phyloP scores from a whole-genome alignment of 306 rosid species.

The Arachis hypogaea region DNA sequence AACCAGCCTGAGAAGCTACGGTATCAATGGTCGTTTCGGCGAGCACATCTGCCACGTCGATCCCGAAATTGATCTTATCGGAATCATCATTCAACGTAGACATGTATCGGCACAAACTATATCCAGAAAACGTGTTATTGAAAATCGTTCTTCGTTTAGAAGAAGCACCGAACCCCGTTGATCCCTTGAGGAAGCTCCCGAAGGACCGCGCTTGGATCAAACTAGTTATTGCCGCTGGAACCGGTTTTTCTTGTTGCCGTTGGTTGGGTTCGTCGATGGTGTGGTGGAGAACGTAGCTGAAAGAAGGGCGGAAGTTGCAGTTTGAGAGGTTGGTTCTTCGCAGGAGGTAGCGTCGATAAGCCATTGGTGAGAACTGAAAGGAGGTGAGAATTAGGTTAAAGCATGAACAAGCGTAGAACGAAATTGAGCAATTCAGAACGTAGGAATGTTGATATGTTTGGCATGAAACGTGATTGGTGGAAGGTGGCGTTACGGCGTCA shows the following conservation, averaged over 20 bases:
- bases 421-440: neutral
- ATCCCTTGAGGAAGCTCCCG: conserved; percentile 47
- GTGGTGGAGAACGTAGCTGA: conserved; percentile 50
- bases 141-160: conserved; percentile 37
- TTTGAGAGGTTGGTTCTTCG: conserved; percentile 56
- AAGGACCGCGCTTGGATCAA: conserved; percentile 59
- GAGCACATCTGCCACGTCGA: conserved; percentile 67
- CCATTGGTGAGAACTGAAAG: conserved; percentile 47
- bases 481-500: neutral
- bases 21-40: conserved; percentile 58
- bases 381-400: neutral
- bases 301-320: conserved; percentile 60
- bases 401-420: neutral
- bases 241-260: conserved; percentile 37
- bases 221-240: conserved; percentile 40
- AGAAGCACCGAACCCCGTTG: conserved; percentile 40
- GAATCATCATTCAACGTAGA: conserved; percentile 65
- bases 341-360: conserved; percentile 75
- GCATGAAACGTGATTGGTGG: neutral
- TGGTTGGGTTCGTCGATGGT: conserved; percentile 45
- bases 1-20: conserved; percentile 60
- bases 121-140: conserved; percentile 49
- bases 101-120: conserved; percentile 65
- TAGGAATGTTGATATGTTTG: neutral
- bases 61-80: conserved; percentile 51